phyloP scores from a whole-genome alignment of 2,329 filamentous ascomycete genomes.

The Botryotinia globosa region DNA sequence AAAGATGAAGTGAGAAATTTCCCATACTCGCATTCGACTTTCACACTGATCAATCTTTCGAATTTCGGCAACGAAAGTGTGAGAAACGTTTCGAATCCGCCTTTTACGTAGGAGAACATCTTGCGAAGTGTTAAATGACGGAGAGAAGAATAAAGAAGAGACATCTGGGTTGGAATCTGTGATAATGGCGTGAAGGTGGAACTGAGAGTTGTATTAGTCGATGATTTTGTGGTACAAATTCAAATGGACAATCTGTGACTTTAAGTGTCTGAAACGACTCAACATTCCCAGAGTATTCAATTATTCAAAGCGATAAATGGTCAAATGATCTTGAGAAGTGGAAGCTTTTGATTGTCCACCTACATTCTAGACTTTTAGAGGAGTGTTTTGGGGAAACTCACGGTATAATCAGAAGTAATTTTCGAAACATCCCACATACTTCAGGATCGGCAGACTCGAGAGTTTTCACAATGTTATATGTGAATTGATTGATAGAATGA shows the following conservation, averaged over 20 bases:
- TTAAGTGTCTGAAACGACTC: background rate
- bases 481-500: background rate
- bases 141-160: background rate
- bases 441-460: background rate
- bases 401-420: background rate
- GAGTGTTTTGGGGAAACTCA: background rate
- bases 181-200: background rate
- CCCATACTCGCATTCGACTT: background rate
- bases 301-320: background rate
- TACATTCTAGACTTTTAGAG: background rate
- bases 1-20: background rate
- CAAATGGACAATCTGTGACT: background rate
- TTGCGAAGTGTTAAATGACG: background rate
- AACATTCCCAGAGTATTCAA: background rate
- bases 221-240: background rate
- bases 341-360: background rate
- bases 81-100: background rate
- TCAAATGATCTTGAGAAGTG: background rate
- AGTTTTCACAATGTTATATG: background rate
- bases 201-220: background rate
- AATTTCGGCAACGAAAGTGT: background rate
- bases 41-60: background rate
- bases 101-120: background rate
- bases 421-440: background rate
- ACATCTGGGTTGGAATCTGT: background rate